Base-by-base conservation (phyloP, 1,284 basidiomycete genomes). In the Hymenochaete sp. region DNA sequence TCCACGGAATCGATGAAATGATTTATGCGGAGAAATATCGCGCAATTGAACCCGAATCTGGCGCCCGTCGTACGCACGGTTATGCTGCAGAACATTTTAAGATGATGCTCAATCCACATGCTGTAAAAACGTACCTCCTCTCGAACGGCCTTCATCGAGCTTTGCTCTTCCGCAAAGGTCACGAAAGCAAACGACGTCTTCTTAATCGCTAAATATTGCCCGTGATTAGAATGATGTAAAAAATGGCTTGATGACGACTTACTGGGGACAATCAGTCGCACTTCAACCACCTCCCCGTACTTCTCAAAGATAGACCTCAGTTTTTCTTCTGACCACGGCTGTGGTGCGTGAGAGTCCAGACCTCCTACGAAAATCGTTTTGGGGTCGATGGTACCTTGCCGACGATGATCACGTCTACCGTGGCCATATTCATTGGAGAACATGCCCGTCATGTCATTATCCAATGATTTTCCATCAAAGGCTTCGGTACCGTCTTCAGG, bases 311-410 rank as follows among this genome's bases (percentile, higher is more conserved):
- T 66, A 3, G 59, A 56, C 31, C 60, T 64, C 18, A 87, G 65
- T 50, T 71, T 77, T 7, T 66, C 65, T 56, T 86, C 81, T 42
- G 79, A 72, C 84, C 84, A 87, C 3, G 73, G 71, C 19, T 67
- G 65, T 4, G 74, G 67, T 5, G 77, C 79, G 53, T 67, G 67
- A 57, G 76, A 71, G 53, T 82, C 78, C 32, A 87, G 65, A 2
- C 83, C 83, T 10, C 84, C 83, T 22, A 86, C 79, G 56, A 86
- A 87, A 18, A 87, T 66, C 0, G 81, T 78, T 2, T 70, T 75
- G 0, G 76, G 78, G 57, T 86, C 81, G 10, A 80, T 56, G 16
- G 72, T 63, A 36, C 62, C 60, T 26, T 50, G 42, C 16, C 50
- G 48, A 18, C 38, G 33, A 36, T 50, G 47, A 18, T 39, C 32